Conservation (phyloP, 129 eudicot genomes). For the Escallonia rubra region DNA sequence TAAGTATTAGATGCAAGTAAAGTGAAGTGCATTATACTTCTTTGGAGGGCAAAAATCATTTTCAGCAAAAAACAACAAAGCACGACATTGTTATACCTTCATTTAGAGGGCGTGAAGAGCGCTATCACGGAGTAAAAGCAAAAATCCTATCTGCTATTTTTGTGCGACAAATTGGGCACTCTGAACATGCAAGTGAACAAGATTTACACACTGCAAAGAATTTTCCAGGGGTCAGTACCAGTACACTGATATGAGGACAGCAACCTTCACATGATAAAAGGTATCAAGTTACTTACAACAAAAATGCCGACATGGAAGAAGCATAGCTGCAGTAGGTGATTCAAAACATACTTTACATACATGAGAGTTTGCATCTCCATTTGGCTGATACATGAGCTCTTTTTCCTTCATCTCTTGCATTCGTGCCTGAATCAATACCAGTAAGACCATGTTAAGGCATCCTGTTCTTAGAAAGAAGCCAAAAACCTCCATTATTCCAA, state of each 20-base stretch:
- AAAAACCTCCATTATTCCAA: no score
- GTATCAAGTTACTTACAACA: slow-evolving; percentile 43
- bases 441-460: no score
- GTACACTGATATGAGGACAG: not conserved
- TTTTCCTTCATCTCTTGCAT: slow-evolving; percentile 98
- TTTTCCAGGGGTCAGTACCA: slow-evolving; percentile 1
- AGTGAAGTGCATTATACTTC: no score
- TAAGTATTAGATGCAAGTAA: no score
- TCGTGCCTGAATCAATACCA: slow-evolving; percentile 53
- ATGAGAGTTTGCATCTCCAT: slow-evolving; percentile 80
- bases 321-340: slow-evolving; percentile 79
- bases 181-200: slow-evolving; percentile 93
- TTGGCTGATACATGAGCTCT: slow-evolving; percentile 46
- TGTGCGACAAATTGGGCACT: slow-evolving; percentile 95
- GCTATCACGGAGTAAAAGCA: slow-evolving; percentile 72
- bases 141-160: slow-evolving; percentile 82
- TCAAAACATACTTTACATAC: slow-evolving; percentile 92
- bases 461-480: no score
- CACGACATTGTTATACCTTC: slow-evolving; percentile 28
- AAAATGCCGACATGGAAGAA: slow-evolving; percentile 97
- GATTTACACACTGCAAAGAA: slow-evolving; percentile 86
- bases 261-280: slow-evolving; percentile 1
- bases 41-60: no score
- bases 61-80: no score
- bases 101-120: slow-evolving; percentile 25